Base-by-base conservation (phyloP, 805 yeast species). In the Scheffersomyces amazonensis region DNA sequence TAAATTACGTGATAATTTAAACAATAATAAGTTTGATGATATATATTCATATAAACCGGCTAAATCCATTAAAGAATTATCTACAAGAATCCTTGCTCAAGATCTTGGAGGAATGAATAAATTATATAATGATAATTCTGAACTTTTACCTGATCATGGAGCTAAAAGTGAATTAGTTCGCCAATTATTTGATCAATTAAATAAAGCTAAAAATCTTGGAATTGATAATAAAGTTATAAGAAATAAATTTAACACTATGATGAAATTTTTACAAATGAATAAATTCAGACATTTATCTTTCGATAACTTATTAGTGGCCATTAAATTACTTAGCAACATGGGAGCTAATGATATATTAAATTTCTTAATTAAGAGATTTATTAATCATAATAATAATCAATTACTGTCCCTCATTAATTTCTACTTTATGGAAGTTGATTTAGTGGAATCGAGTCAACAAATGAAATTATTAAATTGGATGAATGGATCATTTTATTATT, bases 391-490 rank as follows among this genome's bases (percentile, higher is more conserved):
- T 17, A 40, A 37, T 21, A 38, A 42, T 16, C 30, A 40, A 4
- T 37, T 52, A 15, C 32, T 56, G 9, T 42, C 48, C 12, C 35
- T 55, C 6, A 23, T 66, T 19, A 62, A 60, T 41, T 62, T 62
- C 33, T 64, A 60, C 36, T 60, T 62, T 35, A 41, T 66, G 44
- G 60, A 60, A 36, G 50, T 59, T 6, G 37, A 43, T 16, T 29
- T 64, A 5, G 28, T 25, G 9, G 46, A 48, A 10, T 12, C 34
- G 1, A 39, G 37, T 8, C 65, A 62, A 16, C 52, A 54, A 18
- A 18, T 33, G 6, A 37, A 39, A 11, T 30, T 64, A 2, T 48
- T 66, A 35, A 36, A 46, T 9, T 39, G 40, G 19, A 53, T 66
- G 34, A 49, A 54, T 32, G 17, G 39, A 12, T 52, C 62, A 11